Base-by-base conservation (phyloP, 208 protist genomes). In the Trypanosoma conorhini region DNA sequence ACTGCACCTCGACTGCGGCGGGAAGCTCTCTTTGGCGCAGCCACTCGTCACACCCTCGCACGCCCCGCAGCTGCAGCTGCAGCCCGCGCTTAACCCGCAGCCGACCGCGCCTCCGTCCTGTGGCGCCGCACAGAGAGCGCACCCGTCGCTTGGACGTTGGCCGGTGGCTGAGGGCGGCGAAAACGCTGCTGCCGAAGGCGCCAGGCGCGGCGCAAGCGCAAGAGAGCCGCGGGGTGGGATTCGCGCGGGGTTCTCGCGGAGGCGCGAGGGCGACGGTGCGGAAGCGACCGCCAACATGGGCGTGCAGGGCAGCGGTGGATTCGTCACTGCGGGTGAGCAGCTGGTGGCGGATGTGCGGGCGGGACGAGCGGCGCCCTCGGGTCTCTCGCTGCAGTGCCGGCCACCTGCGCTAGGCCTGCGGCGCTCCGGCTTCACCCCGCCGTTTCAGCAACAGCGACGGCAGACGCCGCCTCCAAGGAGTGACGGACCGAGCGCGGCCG, bases 321-420 rank as follows among this genome's bases (percentile, higher is more conserved):
- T 92, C 61, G 80, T 92, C 1, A 87, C 83, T 3, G 86, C 86
- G 19, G 70, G 68, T 30, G 83, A 89, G 72, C 86, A 88, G 66
- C 72, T 92, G 35, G 66, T 65, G 15, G 58, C 62, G 1, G 87
- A 92, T 67, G 66, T 88, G 22, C 78, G 76, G 31, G 66, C 71
- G 22, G 79, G 79, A 57, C 64, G 83, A 38, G 55, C 82, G 52
- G 71, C 70, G 44, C 40, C 83, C 21, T 74, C 83, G 59, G 78
- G 42, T 69, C 77, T 81, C 26, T 66, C 81, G 22, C 62, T 86
- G 51, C 78, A 78, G 33, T 74, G 72, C 12, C 81, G 84, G 15
- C 80, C 81, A 31, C 87, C 83, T 17, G 82, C 82, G 17, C 70
- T 92, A 10, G 87, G 87, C 1, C 83, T 92, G 24, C 83, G 87